Evolutionary conservation across 129 eudicot species (phyloP), one percentile per base, ranked within the genome.

Genomic region (Calendula officinalis): DNA sequence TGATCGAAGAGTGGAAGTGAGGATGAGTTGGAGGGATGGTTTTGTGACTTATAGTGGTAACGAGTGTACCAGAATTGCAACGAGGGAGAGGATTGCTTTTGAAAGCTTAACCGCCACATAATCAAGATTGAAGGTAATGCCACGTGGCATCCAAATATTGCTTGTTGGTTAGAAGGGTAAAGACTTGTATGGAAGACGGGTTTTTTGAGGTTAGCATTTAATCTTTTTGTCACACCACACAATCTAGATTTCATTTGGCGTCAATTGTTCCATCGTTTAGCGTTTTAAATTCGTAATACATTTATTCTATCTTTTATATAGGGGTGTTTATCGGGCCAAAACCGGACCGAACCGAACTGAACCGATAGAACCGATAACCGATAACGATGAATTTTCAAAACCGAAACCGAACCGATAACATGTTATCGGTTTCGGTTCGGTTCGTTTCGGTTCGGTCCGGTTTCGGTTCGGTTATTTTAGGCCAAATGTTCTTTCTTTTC

Each of bases 1-100:
- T 33, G 97, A 84, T 35, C 5, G 78, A 79, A 89, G 72, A 80
- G 68, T 80, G 83, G 85, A 5, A 67, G 77, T 35, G 98, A 86
- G 60, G 71, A 83, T 33, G 85, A 84, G 4, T 38, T 2, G 40
- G 65, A 39, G 36, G 50, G 50, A 32, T 51, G 56, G 69, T 61
- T 61, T 39, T 30, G 76, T 55, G 71, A 54, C 50, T 72, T 72
- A 73, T 73, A 73, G 66, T 64, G 10, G 77, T 73, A 73, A 73
- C n/a, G 71, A 34, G 78, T 73, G 78, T 64, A 68, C 67, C 64
- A 63, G 57, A 72, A 42, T 72, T 32, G 34, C 5, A 22, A 15
- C 22, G 66, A 52, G 66, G 64, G 32, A 43, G 42, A 65, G 78
- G 78, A 73, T 73, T 73, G 78, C 72, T 65, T 46, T 65, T 56